These are phyloP conservation scores for Anastatica hierochuntica DNA, from an alignment of 345 rosid species.

Conservation along the genomic window DNA sequence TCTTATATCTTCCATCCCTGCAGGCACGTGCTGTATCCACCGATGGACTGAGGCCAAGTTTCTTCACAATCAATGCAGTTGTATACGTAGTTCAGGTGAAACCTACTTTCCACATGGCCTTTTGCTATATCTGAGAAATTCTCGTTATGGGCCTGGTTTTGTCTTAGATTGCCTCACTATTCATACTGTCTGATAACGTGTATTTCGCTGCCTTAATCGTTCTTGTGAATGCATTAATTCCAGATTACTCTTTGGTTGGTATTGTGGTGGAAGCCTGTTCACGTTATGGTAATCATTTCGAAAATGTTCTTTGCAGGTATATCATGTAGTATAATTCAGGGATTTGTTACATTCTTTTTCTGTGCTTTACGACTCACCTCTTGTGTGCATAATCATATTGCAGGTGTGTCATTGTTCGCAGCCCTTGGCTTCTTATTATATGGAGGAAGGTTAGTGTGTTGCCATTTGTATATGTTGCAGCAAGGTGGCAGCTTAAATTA, in stretches of 20 bases:
- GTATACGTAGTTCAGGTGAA: constrained; percentile 77
- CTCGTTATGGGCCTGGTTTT: neutral
- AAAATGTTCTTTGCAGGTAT: constrained; percentile 88
- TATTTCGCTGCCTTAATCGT: neutral
- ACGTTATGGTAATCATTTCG: constrained; percentile 40
- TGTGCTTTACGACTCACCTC: neutral
- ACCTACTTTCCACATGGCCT: neutral
- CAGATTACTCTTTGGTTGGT: constrained; percentile 81
- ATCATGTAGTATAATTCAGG: neutral
- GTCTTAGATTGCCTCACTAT: neutral
- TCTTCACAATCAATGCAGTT: constrained; percentile 62
- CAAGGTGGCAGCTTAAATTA: too few species aligned
- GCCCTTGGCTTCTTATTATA: constrained; percentile 70
- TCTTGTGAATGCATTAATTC: constrained; percentile 4
- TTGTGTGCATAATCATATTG: constrained; percentile 19
- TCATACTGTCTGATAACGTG: neutral
- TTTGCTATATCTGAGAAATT: neutral
- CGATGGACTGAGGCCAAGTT: constrained; percentile 78
- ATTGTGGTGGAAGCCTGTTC: constrained; percentile 67
- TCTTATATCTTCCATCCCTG: constrained; percentile 1
- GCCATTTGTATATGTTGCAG: too few species aligned
- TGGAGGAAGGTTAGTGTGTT: constrained; percentile 58
- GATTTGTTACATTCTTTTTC: neutral
- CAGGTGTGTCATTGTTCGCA: constrained; percentile 55
- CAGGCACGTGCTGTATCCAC: constrained; percentile 88